A percentile compares a stretch with the other conserved stretches of the same genome.
phyloP scores from a whole-genome alignment of 1,284 basidiomycete genomes.

The Cerioporus squamosus region DNA sequence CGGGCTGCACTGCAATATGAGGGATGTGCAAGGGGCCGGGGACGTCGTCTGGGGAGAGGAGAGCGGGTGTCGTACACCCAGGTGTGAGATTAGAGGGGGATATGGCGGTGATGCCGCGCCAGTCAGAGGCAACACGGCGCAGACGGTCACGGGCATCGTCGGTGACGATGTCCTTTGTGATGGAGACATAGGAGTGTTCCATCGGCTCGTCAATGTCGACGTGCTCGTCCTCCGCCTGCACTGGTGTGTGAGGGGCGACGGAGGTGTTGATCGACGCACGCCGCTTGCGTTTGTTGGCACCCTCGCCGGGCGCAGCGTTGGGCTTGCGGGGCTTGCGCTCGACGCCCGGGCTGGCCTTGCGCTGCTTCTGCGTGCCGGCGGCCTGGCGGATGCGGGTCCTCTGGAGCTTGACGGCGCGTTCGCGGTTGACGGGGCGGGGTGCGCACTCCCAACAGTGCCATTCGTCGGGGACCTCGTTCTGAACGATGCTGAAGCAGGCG shows the following conservation, averaged over 20 bases:
- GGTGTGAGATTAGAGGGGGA: conserved; percentile 36
- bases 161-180: conserved; percentile 56
- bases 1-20: conserved; percentile 39
- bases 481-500: conserved; percentile 80
- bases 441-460: conserved; percentile 70
- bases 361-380: conserved; percentile 22
- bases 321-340: conserved; percentile 50
- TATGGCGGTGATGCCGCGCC: conserved; percentile 73
- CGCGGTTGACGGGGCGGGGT: conserved; percentile 51
- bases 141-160: conserved; percentile 57
- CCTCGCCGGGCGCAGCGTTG: conserved; percentile 43
- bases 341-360: conserved; percentile 45
- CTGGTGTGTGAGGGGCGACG: conserved; percentile 10
- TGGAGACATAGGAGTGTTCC: conserved; percentile 42
- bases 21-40: conserved; percentile 22
- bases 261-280: conserved; percentile 39
- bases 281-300: conserved; percentile 43
- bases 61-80: conserved; percentile 35
- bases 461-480: conserved; percentile 75
- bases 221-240: conserved; percentile 47
- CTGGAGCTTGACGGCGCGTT: conserved; percentile 51
- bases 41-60: conserved; percentile 34
- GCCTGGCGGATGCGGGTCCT: conserved; percentile 38
- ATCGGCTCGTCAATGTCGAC: conserved; percentile 54
- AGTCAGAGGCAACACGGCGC: conserved; percentile 61